Evolutionary conservation across 2,329 filamentous ascomycete species (phyloP), one percentile per base, ranked within the genome.

Genomic region (Fusarium sp.): DNA sequence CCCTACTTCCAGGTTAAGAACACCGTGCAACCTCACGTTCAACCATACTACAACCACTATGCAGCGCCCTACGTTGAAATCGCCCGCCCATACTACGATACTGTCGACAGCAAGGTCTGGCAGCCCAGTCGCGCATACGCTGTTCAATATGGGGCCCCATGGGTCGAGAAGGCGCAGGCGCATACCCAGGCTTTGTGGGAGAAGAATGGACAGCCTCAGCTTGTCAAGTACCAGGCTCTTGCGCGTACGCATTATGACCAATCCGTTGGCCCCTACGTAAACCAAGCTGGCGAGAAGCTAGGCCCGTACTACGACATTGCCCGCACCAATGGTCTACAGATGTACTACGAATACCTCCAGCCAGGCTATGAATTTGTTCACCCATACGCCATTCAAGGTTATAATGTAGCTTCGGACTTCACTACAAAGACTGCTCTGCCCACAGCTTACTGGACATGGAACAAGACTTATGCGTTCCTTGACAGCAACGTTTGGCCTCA

Each of bases 1-100:
- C 91, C 93, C 15, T 98, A 98, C 87, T 87, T 92, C 84, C 83
- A 90, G 83, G 76, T 90, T 85, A 85, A 91, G 86, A 82, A 87
- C 26, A 78, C 84, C 64, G 85, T 95, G 67, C 83, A 90, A 31
- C 96, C 96, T 7, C 92, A 95, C 81, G 78, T 97, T 36, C 87
- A 91, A 76, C 95, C 95, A 6, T 97, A 97, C 83, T 98, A 98
- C 82, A 85, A 95, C 74, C 82, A 89, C 65, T 97, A 98, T 78
- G 92, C 93, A 30, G 92, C 92, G 11, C 93, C 94, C 6, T 96
- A 98, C 79, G 90, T 97, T 70, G 88, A 95, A 41, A 84, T 90
- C 55, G 91, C 89, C 39, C 90, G 89, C 68, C 95, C 95, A 2
- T 97, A 98, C 82, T 92, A 92, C 79, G 78, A 89, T 24, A 84